Percentiles rank a stretch among this genome's conserved stretches.
These are phyloP conservation scores for Cokeromyces recurvatus DNA, from an alignment of 371 early-diverging fungal species.

Conservation along the genomic window DNA sequence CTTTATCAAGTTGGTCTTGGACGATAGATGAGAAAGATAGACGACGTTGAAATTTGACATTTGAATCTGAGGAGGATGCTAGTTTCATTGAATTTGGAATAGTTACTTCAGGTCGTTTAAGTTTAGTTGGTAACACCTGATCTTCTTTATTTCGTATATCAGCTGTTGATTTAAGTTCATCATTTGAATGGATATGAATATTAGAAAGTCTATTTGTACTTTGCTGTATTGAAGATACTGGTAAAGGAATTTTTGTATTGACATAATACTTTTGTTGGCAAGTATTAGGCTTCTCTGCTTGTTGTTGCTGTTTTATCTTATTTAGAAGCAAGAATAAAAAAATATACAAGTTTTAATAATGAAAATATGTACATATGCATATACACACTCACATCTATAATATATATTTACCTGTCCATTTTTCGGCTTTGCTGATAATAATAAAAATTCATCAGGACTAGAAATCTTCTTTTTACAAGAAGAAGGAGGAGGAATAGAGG, in stretches of 20 bases:
- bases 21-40: conserved; percentile 14
- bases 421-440: too few relatives aligned
- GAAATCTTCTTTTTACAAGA: too few relatives aligned
- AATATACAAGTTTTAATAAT: too few relatives aligned
- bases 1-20: conserved; percentile 23
- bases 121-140: conserved; percentile 5
- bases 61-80: neutral
- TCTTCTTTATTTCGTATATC: neutral
- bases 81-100: conserved; percentile 12
- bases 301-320: too few relatives aligned
- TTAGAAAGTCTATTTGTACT: neutral
- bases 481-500: neutral
- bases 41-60: neutral
- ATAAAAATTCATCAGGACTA: too few relatives aligned
- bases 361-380: too few relatives aligned
- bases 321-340: too few relatives aligned
- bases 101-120: conserved; percentile 16
- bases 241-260: conserved; percentile 9
- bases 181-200: too few relatives aligned
- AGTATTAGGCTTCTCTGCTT: too few relatives aligned
- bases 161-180: neutral
- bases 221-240: conserved; percentile 1
- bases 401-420: too few relatives aligned
- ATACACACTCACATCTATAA: too few relatives aligned
- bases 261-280: conserved; percentile 5